phyloP scores from a whole-genome alignment of 768 basidiomycete species.

The Collybiopsis confluens region DNA sequence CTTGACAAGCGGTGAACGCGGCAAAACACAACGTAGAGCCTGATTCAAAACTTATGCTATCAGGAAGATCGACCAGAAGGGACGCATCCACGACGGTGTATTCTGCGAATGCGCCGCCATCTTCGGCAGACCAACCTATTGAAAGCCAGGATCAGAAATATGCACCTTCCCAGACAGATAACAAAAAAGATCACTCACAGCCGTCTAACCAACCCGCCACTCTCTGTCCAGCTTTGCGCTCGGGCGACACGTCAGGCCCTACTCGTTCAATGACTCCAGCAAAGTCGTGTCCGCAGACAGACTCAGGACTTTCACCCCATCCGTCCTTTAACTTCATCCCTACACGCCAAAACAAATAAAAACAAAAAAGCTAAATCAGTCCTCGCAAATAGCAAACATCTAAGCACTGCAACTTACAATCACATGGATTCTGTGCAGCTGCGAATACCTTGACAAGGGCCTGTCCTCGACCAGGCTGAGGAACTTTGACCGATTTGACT shows the following conservation, averaged over 20 bases:
- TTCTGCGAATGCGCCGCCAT: slow-evolving; percentile 12
- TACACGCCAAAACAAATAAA: too few species aligned
- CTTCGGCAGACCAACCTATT: slow-evolving; percentile 1
- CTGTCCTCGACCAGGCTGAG: slow-evolving; percentile 8
- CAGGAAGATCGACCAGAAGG: slow-evolving; percentile 12
- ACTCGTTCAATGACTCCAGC: slow-evolving; percentile 9
- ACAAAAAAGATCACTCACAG: not conserved
- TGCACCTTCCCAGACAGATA: not conserved
- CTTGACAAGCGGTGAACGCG: slow-evolving; percentile 15
- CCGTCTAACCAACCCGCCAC: slow-evolving; percentile 9
- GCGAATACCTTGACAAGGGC: slow-evolving; percentile 11
- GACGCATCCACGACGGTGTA: slow-evolving; percentile 16
- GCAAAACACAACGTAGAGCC: slow-evolving; percentile 13
- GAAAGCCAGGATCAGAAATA: not conserved
- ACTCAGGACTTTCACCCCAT: not conserved
- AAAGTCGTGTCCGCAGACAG: slow-evolving; percentile 9
- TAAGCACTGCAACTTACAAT: slow-evolving; percentile 8
- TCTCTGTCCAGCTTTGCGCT: slow-evolving; percentile 5
- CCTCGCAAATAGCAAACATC: not conserved
- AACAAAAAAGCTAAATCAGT: not conserved
- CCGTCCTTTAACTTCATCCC: slow-evolving; percentile 3
- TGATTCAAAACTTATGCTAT: slow-evolving; percentile 13
- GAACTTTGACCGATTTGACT: slow-evolving; percentile 6
- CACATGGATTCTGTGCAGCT: slow-evolving; percentile 14
- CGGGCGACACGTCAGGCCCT: slow-evolving; percentile 7